Evolutionary conservation across 305 asterid genomes (phyloP).

Genomic region (Solanum aculeatissimum): DNA sequence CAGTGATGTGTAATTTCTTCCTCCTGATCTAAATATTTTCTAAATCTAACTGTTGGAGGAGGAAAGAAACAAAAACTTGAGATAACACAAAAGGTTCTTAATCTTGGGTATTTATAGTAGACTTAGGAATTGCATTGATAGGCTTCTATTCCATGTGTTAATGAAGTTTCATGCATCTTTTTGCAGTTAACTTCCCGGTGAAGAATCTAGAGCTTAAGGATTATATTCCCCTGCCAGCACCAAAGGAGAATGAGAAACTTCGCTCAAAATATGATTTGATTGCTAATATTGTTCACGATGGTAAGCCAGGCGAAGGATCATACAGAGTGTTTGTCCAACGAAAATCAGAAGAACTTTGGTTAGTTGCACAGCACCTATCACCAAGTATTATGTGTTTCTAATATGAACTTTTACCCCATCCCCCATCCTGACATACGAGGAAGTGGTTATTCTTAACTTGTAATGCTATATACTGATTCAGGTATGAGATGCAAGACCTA

Average conservation of each 20-base stretch:
- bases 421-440: not conserved
- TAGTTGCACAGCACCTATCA: slow-evolving; percentile 1
- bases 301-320: slow-evolving; percentile 97
- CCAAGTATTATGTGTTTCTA: not conserved
- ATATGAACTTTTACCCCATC: not conserved
- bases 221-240: slow-evolving; percentile 80
- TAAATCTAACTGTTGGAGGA: not conserved
- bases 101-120: not conserved
- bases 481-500: slow-evolving; percentile 98
- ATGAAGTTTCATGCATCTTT: not conserved
- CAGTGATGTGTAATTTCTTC: not conserved
- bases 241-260: slow-evolving; percentile 43
- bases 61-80: not conserved
- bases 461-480: slow-evolving; percentile 6
- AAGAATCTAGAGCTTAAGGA: slow-evolving; percentile 94
- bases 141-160: not conserved
- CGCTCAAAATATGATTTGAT: slow-evolving; percentile 81
- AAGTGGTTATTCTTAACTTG: not conserved
- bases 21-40: not conserved
- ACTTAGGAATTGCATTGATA: not conserved
- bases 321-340: slow-evolving; percentile 93
- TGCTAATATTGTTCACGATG: slow-evolving; percentile 88
- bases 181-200: slow-evolving; percentile 85
- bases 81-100: not conserved
- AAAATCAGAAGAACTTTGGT: slow-evolving; percentile 92